These are phyloP conservation scores for Begonia fuchsioides DNA, from an alignment of 306 rosid genomes.

Conservation along the genomic window DNA sequence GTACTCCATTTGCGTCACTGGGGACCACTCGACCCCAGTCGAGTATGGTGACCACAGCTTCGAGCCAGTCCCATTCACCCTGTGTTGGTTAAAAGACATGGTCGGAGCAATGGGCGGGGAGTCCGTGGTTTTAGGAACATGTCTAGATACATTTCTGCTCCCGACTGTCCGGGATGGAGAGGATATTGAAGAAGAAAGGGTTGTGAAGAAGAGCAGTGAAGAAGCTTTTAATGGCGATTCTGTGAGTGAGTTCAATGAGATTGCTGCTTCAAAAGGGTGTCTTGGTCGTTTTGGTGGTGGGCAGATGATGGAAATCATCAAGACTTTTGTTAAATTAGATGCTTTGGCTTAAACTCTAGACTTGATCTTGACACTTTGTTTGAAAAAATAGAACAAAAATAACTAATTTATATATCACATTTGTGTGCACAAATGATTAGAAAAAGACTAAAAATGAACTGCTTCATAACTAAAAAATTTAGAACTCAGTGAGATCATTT, in stretches of 20 bases:
- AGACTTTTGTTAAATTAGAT: slow-evolving; percentile 36
- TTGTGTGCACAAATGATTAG: too few species aligned
- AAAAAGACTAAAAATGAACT: too few species aligned
- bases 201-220: slow-evolving; percentile 15
- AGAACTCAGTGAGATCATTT: too few species aligned
- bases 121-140: slow-evolving; percentile 24
- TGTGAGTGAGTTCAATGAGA: slow-evolving; percentile 52
- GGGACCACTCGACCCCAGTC: slow-evolving; percentile 93
- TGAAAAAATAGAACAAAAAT: too few species aligned
- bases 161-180: slow-evolving; percentile 43
- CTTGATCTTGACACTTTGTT: too few species aligned
- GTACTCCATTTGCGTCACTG: slow-evolving; percentile 66
- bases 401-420: too few species aligned
- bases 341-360: not conserved
- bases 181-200: slow-evolving; percentile 20
- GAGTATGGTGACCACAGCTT: slow-evolving; percentile 99
- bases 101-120: slow-evolving; percentile 47
- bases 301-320: slow-evolving; percentile 91
- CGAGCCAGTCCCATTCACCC: slow-evolving; percentile 76
- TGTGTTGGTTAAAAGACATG: slow-evolving; percentile 64
- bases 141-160: slow-evolving; percentile 71
- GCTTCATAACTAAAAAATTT: too few species aligned
- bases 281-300: slow-evolving; percentile 90
- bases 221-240: slow-evolving; percentile 49
- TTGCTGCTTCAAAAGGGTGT: slow-evolving; percentile 74